phyloP scores from a whole-genome alignment of 768 basidiomycete genomes.

The Krasilnikovozyma curviuscula region DNA sequence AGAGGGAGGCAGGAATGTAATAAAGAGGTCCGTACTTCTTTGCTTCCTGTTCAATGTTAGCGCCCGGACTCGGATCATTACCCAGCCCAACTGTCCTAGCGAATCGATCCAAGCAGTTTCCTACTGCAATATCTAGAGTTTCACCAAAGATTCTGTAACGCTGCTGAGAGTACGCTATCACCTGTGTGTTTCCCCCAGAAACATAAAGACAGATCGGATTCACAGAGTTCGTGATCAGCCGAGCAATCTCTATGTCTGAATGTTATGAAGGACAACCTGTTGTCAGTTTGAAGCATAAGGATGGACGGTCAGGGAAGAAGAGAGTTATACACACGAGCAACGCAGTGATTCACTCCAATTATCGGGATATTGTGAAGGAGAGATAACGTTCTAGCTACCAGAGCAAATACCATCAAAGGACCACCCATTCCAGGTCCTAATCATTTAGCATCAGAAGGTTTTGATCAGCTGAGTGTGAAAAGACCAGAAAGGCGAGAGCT shows the following conservation, averaged over 20 bases:
- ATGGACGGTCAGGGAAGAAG: neutral
- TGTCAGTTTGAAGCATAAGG: no score
- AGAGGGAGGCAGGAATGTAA: neutral
- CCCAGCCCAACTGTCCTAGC: conserved; percentile 81
- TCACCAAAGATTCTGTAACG: conserved; percentile 97
- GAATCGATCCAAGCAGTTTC: conserved; percentile 93
- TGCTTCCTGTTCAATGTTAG: conserved; percentile 91
- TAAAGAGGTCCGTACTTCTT: conserved; percentile 44
- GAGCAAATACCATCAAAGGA: conserved; percentile 79
- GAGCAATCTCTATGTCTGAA: conserved; percentile 94
- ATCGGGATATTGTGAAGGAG: conserved; percentile 76
- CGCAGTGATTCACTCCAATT: conserved; percentile 95
- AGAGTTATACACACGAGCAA: conserved; percentile 54
- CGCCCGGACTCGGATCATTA: conserved; percentile 90
- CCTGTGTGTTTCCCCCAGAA: conserved; percentile 96
- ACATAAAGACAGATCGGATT: conserved; percentile 96
- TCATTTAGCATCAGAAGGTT: neutral
- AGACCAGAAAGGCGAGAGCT: neutral
- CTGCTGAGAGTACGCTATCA: conserved; percentile 94
- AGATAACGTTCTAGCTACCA: conserved; percentile 79
- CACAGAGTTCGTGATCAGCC: conserved; percentile 77
- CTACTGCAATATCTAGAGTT: conserved; percentile 97
- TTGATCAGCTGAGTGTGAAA: neutral
- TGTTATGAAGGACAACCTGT: neutral
- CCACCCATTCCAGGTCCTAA: conserved; percentile 99